A percentile compares a stretch with the other conserved stretches of the same genome.
These are phyloP conservation scores for Cutaneotrichosporon sp. DNA, from an alignment of 1,284 basidiomycete genomes.

Conservation along the genomic window DNA sequence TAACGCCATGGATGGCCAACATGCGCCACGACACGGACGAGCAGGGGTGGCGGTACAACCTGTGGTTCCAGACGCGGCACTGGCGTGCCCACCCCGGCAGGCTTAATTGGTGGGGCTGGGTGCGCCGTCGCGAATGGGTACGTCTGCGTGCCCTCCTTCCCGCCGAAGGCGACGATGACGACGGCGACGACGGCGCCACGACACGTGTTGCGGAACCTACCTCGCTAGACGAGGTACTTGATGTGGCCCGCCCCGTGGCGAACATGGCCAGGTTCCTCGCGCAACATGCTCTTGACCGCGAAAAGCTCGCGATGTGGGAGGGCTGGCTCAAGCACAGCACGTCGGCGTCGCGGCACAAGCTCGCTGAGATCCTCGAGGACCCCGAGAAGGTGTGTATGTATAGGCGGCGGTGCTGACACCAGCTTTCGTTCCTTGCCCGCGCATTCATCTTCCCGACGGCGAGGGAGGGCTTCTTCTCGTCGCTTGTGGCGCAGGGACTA, in stretches of 20 bases:
- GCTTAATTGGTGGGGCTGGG: conserved; percentile 46
- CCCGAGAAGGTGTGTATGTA: conserved; percentile 4
- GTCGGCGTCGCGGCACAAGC: not conserved
- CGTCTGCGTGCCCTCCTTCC: conserved; percentile 26
- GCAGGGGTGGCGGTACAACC: conserved; percentile 48
- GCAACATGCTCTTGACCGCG: conserved; percentile 28
- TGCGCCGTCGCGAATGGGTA: conserved; percentile 45
- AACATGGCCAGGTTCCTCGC: conserved; percentile 23
- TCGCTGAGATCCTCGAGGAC: conserved; percentile 11
- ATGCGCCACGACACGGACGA: conserved; percentile 48
- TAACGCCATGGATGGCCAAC: conserved; percentile 48
- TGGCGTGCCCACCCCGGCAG: conserved; percentile 37
- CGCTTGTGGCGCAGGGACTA: not conserved
- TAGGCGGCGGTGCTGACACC: not conserved
- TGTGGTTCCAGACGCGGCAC: conserved; percentile 36
- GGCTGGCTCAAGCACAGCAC: conserved; percentile 26
- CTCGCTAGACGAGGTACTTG: conserved; percentile 4
- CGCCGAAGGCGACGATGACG: not conserved
- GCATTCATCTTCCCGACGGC: conserved; percentile 6
- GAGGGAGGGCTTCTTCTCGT: conserved; percentile 1
- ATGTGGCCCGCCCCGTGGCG: conserved; percentile 7
- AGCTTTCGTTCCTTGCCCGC: conserved; percentile 10
- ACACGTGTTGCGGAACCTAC: not conserved
- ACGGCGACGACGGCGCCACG: not conserved
- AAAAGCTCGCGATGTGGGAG: conserved; percentile 33